phyloP scores from a whole-genome alignment of 2,329 filamentous ascomycete genomes.

The Diaporthe citriasiana region DNA sequence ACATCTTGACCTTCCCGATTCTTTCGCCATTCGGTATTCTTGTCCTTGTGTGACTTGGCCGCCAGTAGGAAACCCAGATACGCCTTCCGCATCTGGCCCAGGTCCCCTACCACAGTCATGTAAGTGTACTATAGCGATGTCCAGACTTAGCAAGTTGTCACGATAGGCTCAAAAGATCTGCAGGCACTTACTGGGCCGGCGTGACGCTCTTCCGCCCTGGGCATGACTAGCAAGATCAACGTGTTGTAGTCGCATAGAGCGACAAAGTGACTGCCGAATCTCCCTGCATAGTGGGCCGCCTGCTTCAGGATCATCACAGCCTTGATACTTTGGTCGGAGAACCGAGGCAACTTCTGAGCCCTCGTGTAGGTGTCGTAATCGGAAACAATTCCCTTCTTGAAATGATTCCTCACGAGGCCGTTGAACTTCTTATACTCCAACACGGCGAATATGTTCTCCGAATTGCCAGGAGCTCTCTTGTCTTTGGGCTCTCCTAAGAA shows the following conservation, averaged over 20 bases:
- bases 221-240: background rate
- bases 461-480: background rate
- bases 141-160: background rate
- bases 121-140: background rate
- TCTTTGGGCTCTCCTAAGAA: background rate
- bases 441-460: background rate
- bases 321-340: background rate
- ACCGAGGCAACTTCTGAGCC: background rate
- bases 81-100: background rate
- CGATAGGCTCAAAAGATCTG: background rate
- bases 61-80: background rate
- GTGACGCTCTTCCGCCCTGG: background rate
- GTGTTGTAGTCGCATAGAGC: background rate
- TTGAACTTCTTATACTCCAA: background rate
- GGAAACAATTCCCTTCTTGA: background rate
- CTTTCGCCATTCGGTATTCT: background rate
- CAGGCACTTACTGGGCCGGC: background rate
- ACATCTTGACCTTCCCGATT: background rate
- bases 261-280: background rate
- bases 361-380: background rate
- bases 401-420: background rate
- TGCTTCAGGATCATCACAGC: background rate
- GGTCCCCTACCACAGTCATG: background rate
- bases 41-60: background rate
- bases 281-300: background rate